These are phyloP conservation scores for Solanum aculeatissimum DNA, from an alignment of 305 asterid genomes.

Conservation along the genomic window DNA sequence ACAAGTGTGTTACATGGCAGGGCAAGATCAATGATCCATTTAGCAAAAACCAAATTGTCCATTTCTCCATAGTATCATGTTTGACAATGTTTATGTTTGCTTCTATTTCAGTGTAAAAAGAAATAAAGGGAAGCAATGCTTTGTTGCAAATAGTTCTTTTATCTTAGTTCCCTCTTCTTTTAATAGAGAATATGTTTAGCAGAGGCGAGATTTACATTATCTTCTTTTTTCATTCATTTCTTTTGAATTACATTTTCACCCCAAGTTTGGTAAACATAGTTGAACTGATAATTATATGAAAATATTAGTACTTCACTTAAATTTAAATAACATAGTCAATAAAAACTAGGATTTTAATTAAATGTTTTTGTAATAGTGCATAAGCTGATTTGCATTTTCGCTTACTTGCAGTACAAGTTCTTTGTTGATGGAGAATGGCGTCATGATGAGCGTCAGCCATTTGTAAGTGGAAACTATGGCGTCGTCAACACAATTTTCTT, in stretches of 20 bases:
- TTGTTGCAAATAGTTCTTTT: background rate
- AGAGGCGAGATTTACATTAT: background rate
- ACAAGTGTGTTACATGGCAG: background rate
- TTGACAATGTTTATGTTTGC: background rate
- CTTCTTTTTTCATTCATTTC: background rate
- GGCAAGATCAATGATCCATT: background rate
- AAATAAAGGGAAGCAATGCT: background rate
- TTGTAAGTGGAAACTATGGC: slow-evolving; percentile 49
- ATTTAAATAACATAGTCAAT: background rate
- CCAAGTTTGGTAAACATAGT: background rate
- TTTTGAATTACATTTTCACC: background rate
- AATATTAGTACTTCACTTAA: background rate
- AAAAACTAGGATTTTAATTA: background rate
- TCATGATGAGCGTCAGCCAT: slow-evolving; percentile 54
- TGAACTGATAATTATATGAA: background rate
- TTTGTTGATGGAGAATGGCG: slow-evolving; percentile 67
- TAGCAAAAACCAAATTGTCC: background rate
- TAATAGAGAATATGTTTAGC: background rate
- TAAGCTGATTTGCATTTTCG: background rate
- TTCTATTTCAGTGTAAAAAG: background rate
- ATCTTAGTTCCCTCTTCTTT: background rate
- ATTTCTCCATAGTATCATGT: background rate
- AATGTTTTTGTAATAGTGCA: background rate
- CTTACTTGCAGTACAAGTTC: slow-evolving; percentile 48
- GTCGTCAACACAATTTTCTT: slow-evolving; percentile 53